phyloP scores from a whole-genome alignment of 1,284 basidiomycete genomes.

The Bondarzewia mesenterica region DNA sequence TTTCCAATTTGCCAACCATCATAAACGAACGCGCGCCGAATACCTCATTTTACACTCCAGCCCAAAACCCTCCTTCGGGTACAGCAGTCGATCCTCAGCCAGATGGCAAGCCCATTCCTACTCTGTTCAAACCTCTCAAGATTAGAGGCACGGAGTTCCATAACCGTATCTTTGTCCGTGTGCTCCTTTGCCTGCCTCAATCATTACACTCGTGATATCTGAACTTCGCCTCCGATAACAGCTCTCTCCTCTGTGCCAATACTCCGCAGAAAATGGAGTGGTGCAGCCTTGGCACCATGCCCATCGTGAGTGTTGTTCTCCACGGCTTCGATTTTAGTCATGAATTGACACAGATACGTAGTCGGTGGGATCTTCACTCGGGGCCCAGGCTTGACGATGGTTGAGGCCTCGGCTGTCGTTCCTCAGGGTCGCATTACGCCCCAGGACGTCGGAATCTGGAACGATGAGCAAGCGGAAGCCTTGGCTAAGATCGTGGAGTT shows the following conservation, averaged over 20 bases:
- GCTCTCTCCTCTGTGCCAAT: slow-evolving; percentile 66
- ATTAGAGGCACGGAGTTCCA: slow-evolving; percentile 58
- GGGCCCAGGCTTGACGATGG: slow-evolving; percentile 50
- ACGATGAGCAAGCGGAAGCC: slow-evolving; percentile 58
- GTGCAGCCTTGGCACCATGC: slow-evolving; percentile 72
- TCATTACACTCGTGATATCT: too few species aligned
- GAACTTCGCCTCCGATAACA: background rate
- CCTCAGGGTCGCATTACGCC: slow-evolving; percentile 76
- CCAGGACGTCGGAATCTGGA: slow-evolving; percentile 67
- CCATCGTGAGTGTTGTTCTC: slow-evolving; percentile 46
- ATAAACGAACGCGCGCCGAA: slow-evolving; percentile 28
- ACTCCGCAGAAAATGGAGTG: slow-evolving; percentile 60
- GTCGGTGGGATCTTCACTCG: slow-evolving; percentile 40
- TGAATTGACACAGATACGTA: slow-evolving; percentile 20
- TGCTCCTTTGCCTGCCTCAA: background rate
- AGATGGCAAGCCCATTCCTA: slow-evolving; percentile 36
- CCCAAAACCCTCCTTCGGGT: slow-evolving; percentile 42
- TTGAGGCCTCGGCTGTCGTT: slow-evolving; percentile 65
- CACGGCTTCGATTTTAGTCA: background rate
- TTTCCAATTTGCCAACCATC: background rate
- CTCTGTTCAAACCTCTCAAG: slow-evolving; percentile 57
- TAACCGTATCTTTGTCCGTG: slow-evolving; percentile 52
- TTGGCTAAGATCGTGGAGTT: slow-evolving; percentile 62
- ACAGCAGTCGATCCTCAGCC: slow-evolving; percentile 36
- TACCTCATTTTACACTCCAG: slow-evolving; percentile 46